These are phyloP conservation scores for Acorus gramineus DNA, from an alignment of 106 monocot species.

Conservation along the genomic window DNA sequence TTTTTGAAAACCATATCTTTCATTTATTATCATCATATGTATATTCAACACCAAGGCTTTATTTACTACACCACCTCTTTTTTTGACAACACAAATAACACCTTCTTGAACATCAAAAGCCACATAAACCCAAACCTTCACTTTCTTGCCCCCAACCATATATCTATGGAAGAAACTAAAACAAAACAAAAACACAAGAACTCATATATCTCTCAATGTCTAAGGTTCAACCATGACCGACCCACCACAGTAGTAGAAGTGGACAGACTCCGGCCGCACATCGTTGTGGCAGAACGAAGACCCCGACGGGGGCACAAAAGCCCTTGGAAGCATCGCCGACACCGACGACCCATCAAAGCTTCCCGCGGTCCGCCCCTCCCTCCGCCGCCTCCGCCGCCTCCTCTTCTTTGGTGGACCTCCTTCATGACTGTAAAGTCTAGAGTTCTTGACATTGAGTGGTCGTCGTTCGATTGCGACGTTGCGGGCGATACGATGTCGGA, in stretches of 20 bases:
- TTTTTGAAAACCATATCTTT: too few relatives aligned
- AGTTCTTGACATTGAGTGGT: slow-evolving; percentile 5
- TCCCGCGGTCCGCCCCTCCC: background rate
- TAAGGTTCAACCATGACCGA: background rate
- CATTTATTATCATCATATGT: too few relatives aligned
- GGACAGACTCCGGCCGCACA: slow-evolving; percentile 2
- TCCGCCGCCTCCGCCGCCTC: background rate
- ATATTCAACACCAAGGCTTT: too few relatives aligned
- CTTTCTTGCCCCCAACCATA: too few relatives aligned
- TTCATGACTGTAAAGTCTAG: background rate
- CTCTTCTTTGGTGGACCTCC: background rate
- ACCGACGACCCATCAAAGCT: background rate
- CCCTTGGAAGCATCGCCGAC: slow-evolving; percentile 13
- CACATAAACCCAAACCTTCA: too few relatives aligned
- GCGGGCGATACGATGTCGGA: background rate
- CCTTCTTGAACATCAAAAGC: too few relatives aligned
- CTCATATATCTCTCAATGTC: background rate
- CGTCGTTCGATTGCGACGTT: background rate
- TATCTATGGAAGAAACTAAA: too few relatives aligned
- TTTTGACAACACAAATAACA: too few relatives aligned
- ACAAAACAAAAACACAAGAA: background rate
- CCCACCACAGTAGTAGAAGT: slow-evolving; percentile 5
- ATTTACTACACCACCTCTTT: too few relatives aligned
- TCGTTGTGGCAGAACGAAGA: slow-evolving; percentile 21
- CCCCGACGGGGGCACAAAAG: slow-evolving; percentile 13